Evolutionary conservation across 2,329 filamentous ascomycete genomes (phyloP).

Genomic region (Pyrenochaeta sp.): DNA sequence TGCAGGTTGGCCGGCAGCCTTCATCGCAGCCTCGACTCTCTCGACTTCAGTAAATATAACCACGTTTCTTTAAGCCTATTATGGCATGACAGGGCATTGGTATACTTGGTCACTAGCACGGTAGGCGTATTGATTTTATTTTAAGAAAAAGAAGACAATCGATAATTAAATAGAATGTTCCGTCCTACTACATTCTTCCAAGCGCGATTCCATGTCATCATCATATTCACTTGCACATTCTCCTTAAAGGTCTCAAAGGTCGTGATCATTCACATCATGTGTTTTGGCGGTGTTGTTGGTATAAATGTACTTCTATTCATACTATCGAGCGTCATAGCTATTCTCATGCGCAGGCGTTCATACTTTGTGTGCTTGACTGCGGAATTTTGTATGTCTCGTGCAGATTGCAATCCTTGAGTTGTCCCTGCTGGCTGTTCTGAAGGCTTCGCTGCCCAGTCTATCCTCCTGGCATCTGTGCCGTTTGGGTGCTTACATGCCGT

Average conservation of each 20-base stretch:
- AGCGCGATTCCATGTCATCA: background rate
- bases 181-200: background rate
- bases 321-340: background rate
- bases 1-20: background rate
- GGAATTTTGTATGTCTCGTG: background rate
- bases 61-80: no score
- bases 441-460: background rate
- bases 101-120: no score
- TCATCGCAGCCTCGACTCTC: background rate
- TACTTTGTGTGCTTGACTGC: background rate
- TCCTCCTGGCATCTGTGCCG: background rate
- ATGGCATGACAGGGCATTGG: no score
- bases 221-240: background rate
- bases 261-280: background rate
- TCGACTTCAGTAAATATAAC: background rate
- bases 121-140: no score
- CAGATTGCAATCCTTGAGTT: background rate
- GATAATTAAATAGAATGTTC: background rate
- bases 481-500: background rate
- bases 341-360: background rate
- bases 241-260: background rate
- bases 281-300: no score
- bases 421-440: background rate
- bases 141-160: background rate
- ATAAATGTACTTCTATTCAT: background rate